Conservation (phyloP, 2,329 filamentous ascomycete species). For the Leptographium radiaticola region DNA sequence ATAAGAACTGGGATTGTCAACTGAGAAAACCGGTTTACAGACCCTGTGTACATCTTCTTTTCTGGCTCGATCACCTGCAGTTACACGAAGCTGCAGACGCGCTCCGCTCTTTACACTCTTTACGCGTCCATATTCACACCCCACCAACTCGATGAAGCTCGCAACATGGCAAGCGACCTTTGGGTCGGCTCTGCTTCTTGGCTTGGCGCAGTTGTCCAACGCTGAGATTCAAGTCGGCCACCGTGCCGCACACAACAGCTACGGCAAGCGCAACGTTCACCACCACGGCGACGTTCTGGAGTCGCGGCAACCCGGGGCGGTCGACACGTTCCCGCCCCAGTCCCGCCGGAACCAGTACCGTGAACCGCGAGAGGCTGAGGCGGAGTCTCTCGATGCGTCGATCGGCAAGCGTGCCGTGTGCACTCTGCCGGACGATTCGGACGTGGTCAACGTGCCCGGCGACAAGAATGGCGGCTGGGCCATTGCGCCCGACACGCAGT, state of each 20-base stretch:
- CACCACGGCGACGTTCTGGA: conserved; percentile 13
- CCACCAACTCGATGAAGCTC: conserved; percentile 33
- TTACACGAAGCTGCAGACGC: not conserved
- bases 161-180: conserved; percentile 34
- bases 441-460: conserved; percentile 56
- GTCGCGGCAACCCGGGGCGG: conserved; percentile 5
- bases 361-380: conserved; percentile 10
- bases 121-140: not conserved
- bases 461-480: conserved; percentile 62
- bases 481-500: conserved; percentile 62
- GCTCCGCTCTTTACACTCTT: no score
- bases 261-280: conserved; percentile 21
- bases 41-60: no score
- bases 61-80: no score
- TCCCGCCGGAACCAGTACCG: conserved; percentile 7
- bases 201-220: conserved; percentile 27
- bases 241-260: conserved; percentile 19
- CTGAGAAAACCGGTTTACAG: no score
- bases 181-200: conserved; percentile 33
- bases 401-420: conserved; percentile 41
- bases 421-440: conserved; percentile 51
- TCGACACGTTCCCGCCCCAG: conserved; percentile 8
- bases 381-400: conserved; percentile 3
- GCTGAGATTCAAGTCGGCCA: conserved; percentile 24
- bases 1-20: not conserved